A percentile compares a stretch with the other conserved stretches of the same genome.
phyloP scores from a whole-genome alignment of 2,329 filamentous ascomycete genomes.

The Tympanopsis confertula region DNA sequence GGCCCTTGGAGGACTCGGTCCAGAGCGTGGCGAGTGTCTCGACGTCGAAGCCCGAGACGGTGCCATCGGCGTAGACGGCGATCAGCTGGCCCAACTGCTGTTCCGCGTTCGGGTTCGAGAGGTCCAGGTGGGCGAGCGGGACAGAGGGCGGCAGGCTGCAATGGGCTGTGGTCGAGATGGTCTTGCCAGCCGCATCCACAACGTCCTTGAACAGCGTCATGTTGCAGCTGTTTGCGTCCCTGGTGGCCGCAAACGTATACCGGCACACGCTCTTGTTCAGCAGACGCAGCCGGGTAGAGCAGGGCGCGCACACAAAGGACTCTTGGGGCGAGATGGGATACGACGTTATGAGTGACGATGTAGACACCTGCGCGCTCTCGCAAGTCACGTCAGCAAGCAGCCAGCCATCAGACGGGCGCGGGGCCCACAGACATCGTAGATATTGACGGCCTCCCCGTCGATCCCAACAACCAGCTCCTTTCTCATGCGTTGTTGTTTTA shows the following conservation, averaged over 20 bases:
- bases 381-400: conserved; percentile 7
- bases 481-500: conserved; percentile 48
- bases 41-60: conserved; percentile 46
- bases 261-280: conserved; percentile 36
- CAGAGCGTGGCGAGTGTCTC: conserved; percentile 37
- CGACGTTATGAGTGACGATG: conserved; percentile 50
- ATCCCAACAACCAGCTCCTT: conserved; percentile 52
- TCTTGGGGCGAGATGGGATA: conserved; percentile 57
- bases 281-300: conserved; percentile 41
- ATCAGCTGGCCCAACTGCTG: conserved; percentile 31
- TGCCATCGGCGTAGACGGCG: conserved; percentile 46
- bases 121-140: conserved; percentile 30
- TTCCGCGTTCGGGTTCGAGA: conserved; percentile 8
- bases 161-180: conserved; percentile 35
- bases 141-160: conserved; percentile 26
- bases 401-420: background rate
- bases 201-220: conserved; percentile 49
- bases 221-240: conserved; percentile 14
- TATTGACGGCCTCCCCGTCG: conserved; percentile 53
- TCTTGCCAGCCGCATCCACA: conserved; percentile 36
- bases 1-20: conserved; percentile 24
- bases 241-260: conserved; percentile 50
- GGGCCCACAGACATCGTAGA: conserved; percentile 45
- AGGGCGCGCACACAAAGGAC: conserved; percentile 48
- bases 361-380: conserved; percentile 36